phyloP scores from a whole-genome alignment of 1,284 basidiomycete genomes.

The Cystobasidium sp. region DNA sequence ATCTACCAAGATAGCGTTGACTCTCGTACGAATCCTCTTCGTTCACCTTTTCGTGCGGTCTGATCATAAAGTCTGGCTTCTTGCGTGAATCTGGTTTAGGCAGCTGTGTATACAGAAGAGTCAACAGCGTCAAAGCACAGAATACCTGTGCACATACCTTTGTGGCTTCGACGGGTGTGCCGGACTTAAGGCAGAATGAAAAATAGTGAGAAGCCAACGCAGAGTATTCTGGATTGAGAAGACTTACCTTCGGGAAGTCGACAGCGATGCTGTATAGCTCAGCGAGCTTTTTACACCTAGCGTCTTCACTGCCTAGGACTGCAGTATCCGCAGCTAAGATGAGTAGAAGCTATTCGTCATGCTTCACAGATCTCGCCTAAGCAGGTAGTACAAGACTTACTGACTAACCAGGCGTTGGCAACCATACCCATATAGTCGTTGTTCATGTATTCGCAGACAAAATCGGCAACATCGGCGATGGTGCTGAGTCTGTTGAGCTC shows the following conservation, averaged over 20 bases:
- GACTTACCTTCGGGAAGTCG: constrained; percentile 22
- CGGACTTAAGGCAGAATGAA: neutral
- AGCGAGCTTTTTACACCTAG: constrained; percentile 17
- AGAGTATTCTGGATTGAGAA: neutral
- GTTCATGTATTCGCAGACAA: constrained; percentile 26
- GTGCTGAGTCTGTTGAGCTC: neutral
- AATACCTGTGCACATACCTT: neutral
- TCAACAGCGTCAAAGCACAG: too few species aligned
- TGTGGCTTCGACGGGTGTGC: constrained; percentile 13
- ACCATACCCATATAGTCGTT: constrained; percentile 26
- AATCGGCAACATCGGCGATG: constrained; percentile 11
- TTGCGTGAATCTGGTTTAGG: constrained; percentile 12
- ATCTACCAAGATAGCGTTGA: constrained; percentile 2
- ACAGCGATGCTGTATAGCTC: constrained; percentile 26
- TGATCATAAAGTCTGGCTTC: constrained; percentile 20
- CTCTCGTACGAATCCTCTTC: constrained; percentile 14
- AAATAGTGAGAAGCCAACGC: neutral
- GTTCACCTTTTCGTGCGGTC: neutral
- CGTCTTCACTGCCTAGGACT: constrained; percentile 6
- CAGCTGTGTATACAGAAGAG: neutral
- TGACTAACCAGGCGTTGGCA: constrained; percentile 19
- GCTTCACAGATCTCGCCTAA: neutral
- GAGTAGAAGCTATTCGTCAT: neutral
- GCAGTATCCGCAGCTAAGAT: constrained; percentile 1
- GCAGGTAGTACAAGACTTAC: neutral